Evolutionary conservation across 169 alveolate species (phyloP), one percentile per base, ranked within the genome.

Genomic region (Eimeria maxima): DNA sequence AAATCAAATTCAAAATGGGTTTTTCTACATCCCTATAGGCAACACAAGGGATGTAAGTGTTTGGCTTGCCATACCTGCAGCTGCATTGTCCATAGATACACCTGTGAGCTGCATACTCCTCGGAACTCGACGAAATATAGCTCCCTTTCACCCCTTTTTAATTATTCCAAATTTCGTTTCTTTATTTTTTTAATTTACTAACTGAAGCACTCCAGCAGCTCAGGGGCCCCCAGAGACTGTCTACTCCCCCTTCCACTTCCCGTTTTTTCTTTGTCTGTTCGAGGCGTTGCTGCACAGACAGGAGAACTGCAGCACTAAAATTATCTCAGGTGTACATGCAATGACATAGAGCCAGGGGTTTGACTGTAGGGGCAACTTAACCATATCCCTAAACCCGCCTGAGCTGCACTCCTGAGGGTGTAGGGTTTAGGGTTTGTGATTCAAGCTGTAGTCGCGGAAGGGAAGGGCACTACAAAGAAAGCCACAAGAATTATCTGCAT

Each of bases 181-280:
- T 65, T n/a, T 7, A 4, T 65, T n/a, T 38, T 7, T 38, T 24
- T 65, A 4, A 65, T 7, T 65, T 65, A 3, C 6, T 1, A 8
- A 65, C 38, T 3, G n/a, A 18, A 18, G n/a, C 74, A 16, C 33
- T 13, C 42, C 16, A 6, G 33, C 38, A 38, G 44, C 38, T n/a
- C 42, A 65, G 74, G 42, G 74, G 74, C 74, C 38, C 74, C 74
- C 69, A 6, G 74, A 38, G 74, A 7, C 74, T 65, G 74, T 65
- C 74, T 7, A 38, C 74, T 60, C 74, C 74, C 74, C 74, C 74
- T 8, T 65, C n/a, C 4, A 6, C 38, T 33, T 33, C 38, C 38
- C 38, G 38, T 33, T 24, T 6, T 65, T 65, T 65, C 74, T 24
- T 14, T 24, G 14, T 18, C 74, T 65, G 74, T 65, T 13, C 18